Conservation (phyloP, 2,329 filamentous ascomycete genomes). For the Dothiorella sarmentorum region DNA sequence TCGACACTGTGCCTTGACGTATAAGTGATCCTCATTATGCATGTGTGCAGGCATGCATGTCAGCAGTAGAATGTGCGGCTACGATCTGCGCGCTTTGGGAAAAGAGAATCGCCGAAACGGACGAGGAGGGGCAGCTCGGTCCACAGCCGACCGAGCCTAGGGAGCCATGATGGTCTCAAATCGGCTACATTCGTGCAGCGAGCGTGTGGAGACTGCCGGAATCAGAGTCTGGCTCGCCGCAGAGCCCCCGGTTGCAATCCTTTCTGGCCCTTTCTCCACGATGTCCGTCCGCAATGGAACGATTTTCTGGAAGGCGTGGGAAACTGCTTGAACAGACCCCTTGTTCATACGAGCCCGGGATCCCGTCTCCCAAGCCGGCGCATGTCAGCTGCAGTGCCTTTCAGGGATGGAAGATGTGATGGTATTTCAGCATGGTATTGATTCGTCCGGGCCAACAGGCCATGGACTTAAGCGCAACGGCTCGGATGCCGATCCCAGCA, state of each 20-base stretch:
- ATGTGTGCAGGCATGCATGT: neutral
- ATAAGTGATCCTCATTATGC: neutral
- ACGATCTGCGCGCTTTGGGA: neutral
- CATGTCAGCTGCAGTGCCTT: constrained; percentile 3
- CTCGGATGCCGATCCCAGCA: neutral
- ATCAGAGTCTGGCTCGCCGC: neutral
- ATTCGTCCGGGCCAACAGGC: neutral
- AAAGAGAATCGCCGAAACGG: neutral
- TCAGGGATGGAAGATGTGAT: neutral
- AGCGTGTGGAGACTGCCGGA: neutral
- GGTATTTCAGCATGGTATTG: neutral
- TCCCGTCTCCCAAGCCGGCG: neutral
- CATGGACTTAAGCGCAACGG: neutral
- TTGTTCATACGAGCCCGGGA: neutral
- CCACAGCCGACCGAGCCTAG: constrained; percentile 17
- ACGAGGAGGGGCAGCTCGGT: constrained; percentile 22
- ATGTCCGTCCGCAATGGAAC: neutral
- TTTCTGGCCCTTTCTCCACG: neutral
- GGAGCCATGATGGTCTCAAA: neutral
- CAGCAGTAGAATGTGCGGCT: neutral
- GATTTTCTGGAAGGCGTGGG: neutral
- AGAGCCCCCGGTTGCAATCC: neutral
- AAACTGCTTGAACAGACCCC: neutral
- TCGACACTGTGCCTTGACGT: neutral
- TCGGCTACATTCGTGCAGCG: neutral